Evolutionary conservation across 805 yeast genomes (phyloP), one percentile per base, ranked within the genome.

Genomic region (Wickerhamomyces hampshirensis): DNA sequence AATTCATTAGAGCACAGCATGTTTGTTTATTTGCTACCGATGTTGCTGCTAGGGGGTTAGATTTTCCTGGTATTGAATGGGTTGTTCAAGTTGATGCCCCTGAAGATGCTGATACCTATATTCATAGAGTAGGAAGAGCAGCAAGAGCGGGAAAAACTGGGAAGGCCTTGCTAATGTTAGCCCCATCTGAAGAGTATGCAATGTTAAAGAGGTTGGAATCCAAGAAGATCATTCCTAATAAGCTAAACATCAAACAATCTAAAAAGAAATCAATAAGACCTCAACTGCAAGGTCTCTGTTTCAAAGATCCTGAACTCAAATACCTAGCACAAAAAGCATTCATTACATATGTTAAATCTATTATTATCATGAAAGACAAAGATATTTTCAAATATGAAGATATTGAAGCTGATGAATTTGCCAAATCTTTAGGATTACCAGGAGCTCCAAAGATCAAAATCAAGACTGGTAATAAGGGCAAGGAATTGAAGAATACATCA

Each of bases 1-100:
- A 54, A 36, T 54, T 54, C 32, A 48, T 55, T 12, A 54, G 50
- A 31, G 58, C 53, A 11, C 78, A 75, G 42, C 69, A 79, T 18
- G 76, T 89, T 1, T 63, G 56, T 84, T 95, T 93, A 17, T 67
- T 93, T 58, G 89, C 98, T 2, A 93, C 99, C 0, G 99, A 93
- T 67, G 96, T 93, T 11, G 97, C 98, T 5, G 97, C 98, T 0
- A 73, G 99, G 57, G 99, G 99, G 18, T 72, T 93, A 15, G 99
- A 93, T 64, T 83, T 93, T 32, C 95, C 97, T 1, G 91, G 91
- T 26, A 96, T 93, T 10, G 98, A 93, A 50, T 66, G 89, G 42
- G 98, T 91, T 5, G 64, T 93, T 16, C 98, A 93, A 56, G 57
- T 91, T 9, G 98, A 93, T 50, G 95, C 96, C 0, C 99, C 99